Percentiles rank a stretch among this genome's conserved stretches.
These are phyloP conservation scores for Neoboletus subvelutipes DNA, from an alignment of 768 basidiomycete species.

Conservation along the genomic window DNA sequence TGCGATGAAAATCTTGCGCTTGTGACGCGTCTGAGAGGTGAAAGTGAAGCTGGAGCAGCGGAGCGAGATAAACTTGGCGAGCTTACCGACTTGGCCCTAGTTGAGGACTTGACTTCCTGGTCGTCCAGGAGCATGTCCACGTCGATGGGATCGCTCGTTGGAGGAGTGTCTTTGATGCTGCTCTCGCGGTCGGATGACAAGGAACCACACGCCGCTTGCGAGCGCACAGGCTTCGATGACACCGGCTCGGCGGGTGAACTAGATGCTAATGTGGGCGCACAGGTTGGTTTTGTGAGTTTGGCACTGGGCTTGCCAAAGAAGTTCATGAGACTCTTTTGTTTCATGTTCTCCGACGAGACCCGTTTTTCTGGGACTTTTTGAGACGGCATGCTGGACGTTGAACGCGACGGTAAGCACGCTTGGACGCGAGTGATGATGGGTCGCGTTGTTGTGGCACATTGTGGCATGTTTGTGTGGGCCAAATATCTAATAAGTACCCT, in stretches of 20 bases:
- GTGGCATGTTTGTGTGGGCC: slow-evolving; percentile 17
- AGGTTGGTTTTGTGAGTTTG: slow-evolving; percentile 33
- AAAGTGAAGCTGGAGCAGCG: not conserved
- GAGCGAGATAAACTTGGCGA: not conserved
- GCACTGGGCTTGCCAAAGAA: slow-evolving; percentile 51
- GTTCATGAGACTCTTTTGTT: slow-evolving; percentile 73
- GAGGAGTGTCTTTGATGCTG: slow-evolving; percentile 59
- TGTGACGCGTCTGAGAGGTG: slow-evolving; percentile 40
- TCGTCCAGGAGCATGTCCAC: slow-evolving; percentile 64
- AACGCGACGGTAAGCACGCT: slow-evolving; percentile 1
- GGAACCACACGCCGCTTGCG: slow-evolving; percentile 41
- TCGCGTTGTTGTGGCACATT: slow-evolving; percentile 11
- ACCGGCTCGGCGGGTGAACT: slow-evolving; percentile 37
- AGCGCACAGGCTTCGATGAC: slow-evolving; percentile 32
- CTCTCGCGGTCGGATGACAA: slow-evolving; percentile 48
- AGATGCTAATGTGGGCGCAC: slow-evolving; percentile 1
- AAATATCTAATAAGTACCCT: too few relatives aligned
- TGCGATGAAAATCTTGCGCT: slow-evolving; percentile 66
- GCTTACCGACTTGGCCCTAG: slow-evolving; percentile 35
- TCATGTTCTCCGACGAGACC: slow-evolving; percentile 44
- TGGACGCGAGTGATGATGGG: not conserved
- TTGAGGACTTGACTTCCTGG: slow-evolving; percentile 41
- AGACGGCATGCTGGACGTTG: slow-evolving; percentile 14
- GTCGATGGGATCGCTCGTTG: slow-evolving; percentile 76
- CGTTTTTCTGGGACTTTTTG: slow-evolving; percentile 36